A percentile compares a stretch with the other conserved stretches of the same genome.
phyloP scores from a whole-genome alignment of 2,329 filamentous ascomycete species.

The Raffaelea deltoideospora region DNA sequence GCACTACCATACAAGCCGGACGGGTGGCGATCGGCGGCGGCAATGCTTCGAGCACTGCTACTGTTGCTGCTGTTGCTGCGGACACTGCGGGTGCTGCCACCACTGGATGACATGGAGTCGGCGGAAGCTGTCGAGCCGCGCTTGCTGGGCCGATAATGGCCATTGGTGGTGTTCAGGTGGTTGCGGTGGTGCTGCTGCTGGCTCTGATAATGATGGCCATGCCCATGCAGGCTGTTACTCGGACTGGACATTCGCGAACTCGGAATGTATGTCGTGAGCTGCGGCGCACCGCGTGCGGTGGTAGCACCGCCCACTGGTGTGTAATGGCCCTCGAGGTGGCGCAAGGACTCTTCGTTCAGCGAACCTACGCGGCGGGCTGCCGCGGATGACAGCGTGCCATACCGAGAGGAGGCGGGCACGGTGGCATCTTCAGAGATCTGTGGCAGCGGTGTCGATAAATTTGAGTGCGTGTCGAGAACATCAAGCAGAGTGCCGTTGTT shows the following conservation, averaged over 20 bases:
- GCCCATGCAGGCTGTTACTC: neutral
- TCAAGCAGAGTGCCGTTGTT: too few relatives aligned
- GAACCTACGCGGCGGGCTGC: neutral
- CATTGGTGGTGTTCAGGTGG: neutral
- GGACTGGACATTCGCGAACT: constrained; percentile 5
- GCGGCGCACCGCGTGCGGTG: neutral
- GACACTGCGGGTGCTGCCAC: constrained; percentile 2
- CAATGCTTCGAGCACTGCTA: neutral
- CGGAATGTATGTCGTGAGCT: constrained; percentile 7
- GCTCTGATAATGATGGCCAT: constrained; percentile 2
- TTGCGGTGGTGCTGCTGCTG: constrained; percentile 9
- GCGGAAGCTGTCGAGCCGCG: constrained; percentile 12
- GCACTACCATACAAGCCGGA: too few relatives aligned
- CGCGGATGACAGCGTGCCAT: neutral
- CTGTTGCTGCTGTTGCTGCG: constrained; percentile 1
- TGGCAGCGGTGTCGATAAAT: constrained; percentile 7
- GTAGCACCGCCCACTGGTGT: too few relatives aligned
- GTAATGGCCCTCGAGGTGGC: constrained; percentile 12
- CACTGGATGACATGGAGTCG: constrained; percentile 7
- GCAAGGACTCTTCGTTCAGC: constrained; percentile 14
- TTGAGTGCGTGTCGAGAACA: constrained; percentile 3
- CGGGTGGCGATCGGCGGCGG: too few relatives aligned
- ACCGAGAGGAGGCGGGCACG: neutral
- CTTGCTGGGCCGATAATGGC: constrained; percentile 8
- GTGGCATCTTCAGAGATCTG: constrained; percentile 8